phyloP scores from a whole-genome alignment of 768 basidiomycete genomes.

The Pleurotus cornucopiae region DNA sequence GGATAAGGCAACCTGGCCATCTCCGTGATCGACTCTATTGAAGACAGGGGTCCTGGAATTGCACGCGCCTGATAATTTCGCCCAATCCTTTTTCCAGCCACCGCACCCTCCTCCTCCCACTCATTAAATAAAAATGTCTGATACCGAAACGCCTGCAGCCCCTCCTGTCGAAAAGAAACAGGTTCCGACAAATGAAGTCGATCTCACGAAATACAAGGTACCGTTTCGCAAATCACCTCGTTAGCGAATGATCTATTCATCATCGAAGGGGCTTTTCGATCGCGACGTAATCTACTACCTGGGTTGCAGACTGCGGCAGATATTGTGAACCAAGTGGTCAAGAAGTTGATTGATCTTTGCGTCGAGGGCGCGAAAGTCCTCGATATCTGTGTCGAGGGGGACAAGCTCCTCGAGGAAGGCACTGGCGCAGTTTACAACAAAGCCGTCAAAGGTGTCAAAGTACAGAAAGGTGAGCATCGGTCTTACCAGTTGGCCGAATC shows the following conservation, averaged over 20 bases:
- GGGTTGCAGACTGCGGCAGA: conserved; percentile 76
- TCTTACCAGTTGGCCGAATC: neutral
- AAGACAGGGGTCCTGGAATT: conserved; percentile 7
- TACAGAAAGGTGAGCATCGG: conserved; percentile 63
- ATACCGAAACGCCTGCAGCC: conserved; percentile 38
- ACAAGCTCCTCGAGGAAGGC: conserved; percentile 87
- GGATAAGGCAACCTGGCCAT: conserved; percentile 19
- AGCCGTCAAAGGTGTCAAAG: conserved; percentile 80
- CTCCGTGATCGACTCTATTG: conserved; percentile 9
- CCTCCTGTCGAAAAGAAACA: conserved; percentile 43
- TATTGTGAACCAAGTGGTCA: conserved; percentile 80
- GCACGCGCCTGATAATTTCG: conserved; percentile 7
- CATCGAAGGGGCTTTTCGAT: conserved; percentile 10
- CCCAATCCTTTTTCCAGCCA: conserved; percentile 6
- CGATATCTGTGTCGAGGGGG: conserved; percentile 90
- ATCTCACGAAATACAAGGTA: conserved; percentile 89
- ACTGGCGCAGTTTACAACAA: conserved; percentile 89
- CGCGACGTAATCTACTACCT: neutral
- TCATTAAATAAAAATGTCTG: conserved; percentile 47
- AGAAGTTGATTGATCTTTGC: conserved; percentile 73
- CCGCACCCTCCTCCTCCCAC: conserved; percentile 12
- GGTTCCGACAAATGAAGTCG: conserved; percentile 58
- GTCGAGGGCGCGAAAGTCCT: conserved; percentile 83
- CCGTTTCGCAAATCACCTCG: conserved; percentile 10
- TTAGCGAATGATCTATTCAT: neutral